A percentile compares a stretch with the other conserved stretches of the same genome.
Evolutionary conservation across 2,329 filamentous ascomycete species (phyloP).

Genomic region (Lanzia echinophila): DNA sequence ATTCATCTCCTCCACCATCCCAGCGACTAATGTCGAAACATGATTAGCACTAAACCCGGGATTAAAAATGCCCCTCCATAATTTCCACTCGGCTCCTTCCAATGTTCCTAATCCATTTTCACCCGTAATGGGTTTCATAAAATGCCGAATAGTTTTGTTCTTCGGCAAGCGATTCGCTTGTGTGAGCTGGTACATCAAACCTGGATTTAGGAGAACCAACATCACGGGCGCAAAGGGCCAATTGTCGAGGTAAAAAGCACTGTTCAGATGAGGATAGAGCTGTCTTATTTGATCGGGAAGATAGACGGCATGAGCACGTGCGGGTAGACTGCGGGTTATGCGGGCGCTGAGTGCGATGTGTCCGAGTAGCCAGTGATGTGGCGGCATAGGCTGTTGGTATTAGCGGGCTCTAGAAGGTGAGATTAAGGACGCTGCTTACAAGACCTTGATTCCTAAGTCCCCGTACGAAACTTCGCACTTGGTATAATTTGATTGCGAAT

Average conservation of each 20-base stretch:
- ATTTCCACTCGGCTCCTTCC: constrained; percentile 11
- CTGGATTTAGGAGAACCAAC: constrained; percentile 8
- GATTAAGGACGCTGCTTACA: neutral
- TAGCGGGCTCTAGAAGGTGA: neutral
- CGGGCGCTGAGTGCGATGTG: neutral
- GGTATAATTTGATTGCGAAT: neutral
- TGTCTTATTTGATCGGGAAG: neutral
- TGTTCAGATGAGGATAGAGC: neutral
- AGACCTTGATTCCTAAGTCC: neutral
- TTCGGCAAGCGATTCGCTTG: constrained; percentile 3
- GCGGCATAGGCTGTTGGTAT: neutral
- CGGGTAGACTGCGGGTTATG: neutral
- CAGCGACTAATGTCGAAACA: constrained; percentile 8
- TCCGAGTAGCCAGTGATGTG: neutral
- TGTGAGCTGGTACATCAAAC: constrained; percentile 9
- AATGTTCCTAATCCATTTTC: neutral
- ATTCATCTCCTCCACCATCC: constrained; percentile 10
- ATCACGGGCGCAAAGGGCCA: constrained; percentile 9
- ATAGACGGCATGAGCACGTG: neutral
- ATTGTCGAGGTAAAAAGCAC: constrained; percentile 9
- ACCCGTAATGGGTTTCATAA: constrained; percentile 1
- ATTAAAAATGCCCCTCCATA: constrained; percentile 12
- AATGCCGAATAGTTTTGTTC: constrained; percentile 1
- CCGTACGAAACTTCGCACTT: neutral
- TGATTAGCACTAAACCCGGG: constrained; percentile 13